These are phyloP conservation scores for Mesembryanthemum crystallinum DNA, from an alignment of 148 eudicot genomes.

Conservation along the genomic window DNA sequence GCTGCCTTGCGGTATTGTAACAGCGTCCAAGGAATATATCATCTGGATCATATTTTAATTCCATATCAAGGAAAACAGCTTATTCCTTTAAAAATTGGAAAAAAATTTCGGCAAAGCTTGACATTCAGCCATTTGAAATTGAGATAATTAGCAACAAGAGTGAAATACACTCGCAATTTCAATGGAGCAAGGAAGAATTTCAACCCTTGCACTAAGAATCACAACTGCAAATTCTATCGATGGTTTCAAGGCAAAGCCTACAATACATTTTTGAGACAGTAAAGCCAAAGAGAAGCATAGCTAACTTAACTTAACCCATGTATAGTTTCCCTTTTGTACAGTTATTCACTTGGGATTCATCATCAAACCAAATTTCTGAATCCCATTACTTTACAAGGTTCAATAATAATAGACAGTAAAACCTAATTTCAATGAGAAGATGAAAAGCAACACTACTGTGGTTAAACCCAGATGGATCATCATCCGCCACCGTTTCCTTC, in stretches of 20 bases:
- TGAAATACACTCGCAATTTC: too few relatives aligned
- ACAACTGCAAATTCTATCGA: neutral
- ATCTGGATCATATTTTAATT: too few relatives aligned
- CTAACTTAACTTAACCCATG: conserved; percentile 12
- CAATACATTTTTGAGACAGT: neutral
- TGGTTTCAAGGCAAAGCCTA: neutral
- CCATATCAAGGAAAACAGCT: too few relatives aligned
- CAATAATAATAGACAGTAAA: conserved; percentile 17
- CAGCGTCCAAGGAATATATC: too few relatives aligned
- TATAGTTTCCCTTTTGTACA: conserved; percentile 30
- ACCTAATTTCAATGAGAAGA: conserved; percentile 6
- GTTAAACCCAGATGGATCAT: neutral
- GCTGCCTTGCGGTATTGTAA: too few relatives aligned
- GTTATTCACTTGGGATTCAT: conserved; percentile 39
- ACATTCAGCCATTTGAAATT: too few relatives aligned
- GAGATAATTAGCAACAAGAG: too few relatives aligned
- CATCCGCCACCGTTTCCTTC: neutral
- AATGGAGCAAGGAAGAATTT: neutral
- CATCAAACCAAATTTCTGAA: conserved; percentile 59
- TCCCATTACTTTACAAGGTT: conserved; percentile 33
- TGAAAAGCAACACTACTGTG: neutral
- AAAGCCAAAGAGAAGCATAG: neutral
- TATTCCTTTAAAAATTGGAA: too few relatives aligned
- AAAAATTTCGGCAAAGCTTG: too few relatives aligned
- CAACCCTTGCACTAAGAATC: neutral